Evolutionary conservation across 1,139 yeast species (phyloP), one percentile per base, ranked within the genome.

Genomic region (Debaryomyces psychrophilus): DNA sequence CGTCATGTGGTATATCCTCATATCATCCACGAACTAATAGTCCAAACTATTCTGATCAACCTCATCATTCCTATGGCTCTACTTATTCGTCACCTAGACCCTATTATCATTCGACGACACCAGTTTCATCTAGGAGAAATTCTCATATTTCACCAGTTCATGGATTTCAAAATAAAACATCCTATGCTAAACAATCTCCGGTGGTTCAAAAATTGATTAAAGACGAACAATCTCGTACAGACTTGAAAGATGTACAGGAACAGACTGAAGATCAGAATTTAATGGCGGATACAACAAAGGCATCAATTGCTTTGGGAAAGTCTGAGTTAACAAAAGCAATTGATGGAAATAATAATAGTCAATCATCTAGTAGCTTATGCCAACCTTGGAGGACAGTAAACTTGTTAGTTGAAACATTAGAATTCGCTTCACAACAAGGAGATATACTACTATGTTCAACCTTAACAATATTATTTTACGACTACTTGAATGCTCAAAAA

Each of bases 381-480:
- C 56, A 57, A 28, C 68, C 73, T 1, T 74, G 79, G 80, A 57
- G 56, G 23, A 59, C 68, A 2, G 54, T 59, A 20, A 61, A 56
- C 35, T 56, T 75, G 14, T 54, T 75, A 15, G 59, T 65, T 41
- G 69, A 79, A 45, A 78, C 84, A 0, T 64, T 82, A 12, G 75
- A 76, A 20, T 84, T 81, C 61, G 77, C 87, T 29, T 59, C 79
- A 6, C 63, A 65, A 12, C 87, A 83, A 55, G 95, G 95, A 0
- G 90, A 86, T 56, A 63, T 84, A 22, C 71, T 84, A 22, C 71
- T 83, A 69, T 77, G 86, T 50, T 78, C 88, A 2, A 77, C 89
- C 0, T 58, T 87, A 26, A 70, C 85, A 0, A 59, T 85, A 27
- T 59, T 87, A 31, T 86, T 88, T 61, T 73, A 76, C 47, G 73